Conservation (phyloP, 148 eudicot species). For the Silene latifolia region DNA sequence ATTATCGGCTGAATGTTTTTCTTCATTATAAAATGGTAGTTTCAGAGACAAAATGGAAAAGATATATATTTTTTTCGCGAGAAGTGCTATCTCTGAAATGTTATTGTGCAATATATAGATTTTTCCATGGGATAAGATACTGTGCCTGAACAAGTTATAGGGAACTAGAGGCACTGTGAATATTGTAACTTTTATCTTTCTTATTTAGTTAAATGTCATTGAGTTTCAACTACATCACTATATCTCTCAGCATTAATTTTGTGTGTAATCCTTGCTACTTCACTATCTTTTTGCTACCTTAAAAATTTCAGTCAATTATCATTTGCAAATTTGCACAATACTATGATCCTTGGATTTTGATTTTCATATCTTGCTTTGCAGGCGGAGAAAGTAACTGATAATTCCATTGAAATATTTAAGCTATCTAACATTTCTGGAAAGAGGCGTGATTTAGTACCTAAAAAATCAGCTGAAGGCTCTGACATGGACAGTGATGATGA, state of each 20-base stretch:
- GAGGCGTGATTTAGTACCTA: conserved; percentile 66
- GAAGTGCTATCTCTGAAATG: not conserved
- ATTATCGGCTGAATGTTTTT: not conserved
- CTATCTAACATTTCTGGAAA: conserved; percentile 76
- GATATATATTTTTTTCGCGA: not conserved
- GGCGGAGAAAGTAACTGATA: conserved; percentile 72
- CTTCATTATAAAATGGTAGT: not conserved
- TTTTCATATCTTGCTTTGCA: conserved; percentile 28
- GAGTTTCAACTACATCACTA: not conserved
- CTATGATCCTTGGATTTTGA: not conserved
- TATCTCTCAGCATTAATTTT: not conserved
- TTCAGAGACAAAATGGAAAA: not conserved
- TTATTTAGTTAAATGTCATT: not conserved
- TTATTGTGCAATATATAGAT: not conserved
- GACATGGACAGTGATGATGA: conserved; percentile 76
- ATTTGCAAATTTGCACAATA: not conserved
- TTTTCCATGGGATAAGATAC: not conserved
- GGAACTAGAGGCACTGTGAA: not conserved
- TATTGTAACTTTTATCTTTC: not conserved
- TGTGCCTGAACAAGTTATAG: not conserved
- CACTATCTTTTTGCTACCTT: not conserved
- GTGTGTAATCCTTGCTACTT: not conserved
- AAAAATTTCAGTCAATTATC: not conserved
- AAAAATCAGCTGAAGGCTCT: conserved; percentile 44
- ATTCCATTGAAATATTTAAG: conserved; percentile 77